Conservation (phyloP, 129 eudicot species). For the Chrysanthemum seticuspe region DNA sequence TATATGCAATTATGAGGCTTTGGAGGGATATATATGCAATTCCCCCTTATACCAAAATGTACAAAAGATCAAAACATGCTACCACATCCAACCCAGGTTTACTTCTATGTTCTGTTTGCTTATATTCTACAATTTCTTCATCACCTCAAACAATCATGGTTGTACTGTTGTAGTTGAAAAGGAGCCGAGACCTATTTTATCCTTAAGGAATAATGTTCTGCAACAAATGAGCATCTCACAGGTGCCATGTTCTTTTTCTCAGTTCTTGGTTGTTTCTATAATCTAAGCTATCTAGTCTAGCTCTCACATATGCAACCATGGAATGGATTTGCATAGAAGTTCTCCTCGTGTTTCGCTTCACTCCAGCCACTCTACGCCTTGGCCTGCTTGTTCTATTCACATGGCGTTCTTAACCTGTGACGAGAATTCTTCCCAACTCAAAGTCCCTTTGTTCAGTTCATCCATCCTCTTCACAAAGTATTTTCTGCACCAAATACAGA, state of each 20-base stretch:
- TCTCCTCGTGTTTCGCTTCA: conserved; percentile 46
- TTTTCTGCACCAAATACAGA: background rate
- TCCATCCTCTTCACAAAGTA: conserved; percentile 38
- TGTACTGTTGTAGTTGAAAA: no score
- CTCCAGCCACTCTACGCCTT: conserved; percentile 35
- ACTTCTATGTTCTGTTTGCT: conserved; percentile 6
- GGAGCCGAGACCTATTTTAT: no score
- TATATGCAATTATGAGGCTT: no score
- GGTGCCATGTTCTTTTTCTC: conserved; percentile 1
- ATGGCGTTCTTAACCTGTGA: conserved; percentile 47
- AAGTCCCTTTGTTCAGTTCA: background rate
- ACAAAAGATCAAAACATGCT: background rate
- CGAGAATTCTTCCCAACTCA: conserved; percentile 53
- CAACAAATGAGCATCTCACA: conserved; percentile 1
- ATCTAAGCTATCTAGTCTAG: conserved; percentile 6
- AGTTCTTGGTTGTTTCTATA: conserved; percentile 13
- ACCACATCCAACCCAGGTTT: conserved; percentile 6
- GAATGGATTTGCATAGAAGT: conserved; percentile 60
- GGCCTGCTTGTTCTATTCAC: conserved; percentile 47
- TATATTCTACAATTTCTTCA: background rate
- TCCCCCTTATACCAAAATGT: background rate
- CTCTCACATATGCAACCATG: conserved; percentile 62
- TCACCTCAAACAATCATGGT: background rate
- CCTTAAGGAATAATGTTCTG: no score
- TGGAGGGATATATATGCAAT: no score